Evolutionary conservation across 2,329 filamentous ascomycete species (phyloP), one percentile per base, ranked within the genome.

Genomic region (Myriosclerotinia scirpicola): DNA sequence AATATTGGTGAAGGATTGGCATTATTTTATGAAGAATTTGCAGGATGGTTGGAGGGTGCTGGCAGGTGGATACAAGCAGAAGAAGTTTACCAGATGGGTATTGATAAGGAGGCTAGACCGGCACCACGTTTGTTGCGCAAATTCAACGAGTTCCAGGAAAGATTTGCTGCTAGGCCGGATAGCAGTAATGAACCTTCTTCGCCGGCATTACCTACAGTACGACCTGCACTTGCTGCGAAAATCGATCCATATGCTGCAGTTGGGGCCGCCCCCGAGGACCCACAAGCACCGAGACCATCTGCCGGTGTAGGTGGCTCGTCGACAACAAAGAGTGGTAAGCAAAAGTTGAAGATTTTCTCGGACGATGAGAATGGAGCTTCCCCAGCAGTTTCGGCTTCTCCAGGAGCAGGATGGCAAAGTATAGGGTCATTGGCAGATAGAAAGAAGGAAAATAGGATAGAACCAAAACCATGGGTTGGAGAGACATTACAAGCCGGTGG

Each of bases 21-120:
- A 1, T 81, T 98, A 4, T 99, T 93, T 78, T 99, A 99, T 78
- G 95, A 99, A 77, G 95, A 98, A 75, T 99, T 96, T 76, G 93
- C 95, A 0, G 90, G 87, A 1, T 98, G 93, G 92, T 82, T 99
- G 8, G 95, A 99, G 80, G 83, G 87, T 46, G 90, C 89, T 8
- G 90, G 88, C 17, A 84, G 94, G 70, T 97, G 92, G 90, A 85
- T 83, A 30, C 95, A 99, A 77, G 94, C 95, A 0, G 93, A 97
- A 73, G 95, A 99, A 77, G 91, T 99, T 0, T 98, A 96, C 77
- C 88, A 89, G 73, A 82, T 97, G 71, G 95, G 95, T 2, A 90
- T 99, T 64, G 91, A 97, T 77, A 88, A 88, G 53, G 93, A 96
- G 73, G 95, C 95, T 4, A 85, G 91, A 48, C 95, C 95, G 2